Conservation (phyloP, 2,329 filamentous ascomycete genomes). For the Sporothrix schenckii region DNA sequence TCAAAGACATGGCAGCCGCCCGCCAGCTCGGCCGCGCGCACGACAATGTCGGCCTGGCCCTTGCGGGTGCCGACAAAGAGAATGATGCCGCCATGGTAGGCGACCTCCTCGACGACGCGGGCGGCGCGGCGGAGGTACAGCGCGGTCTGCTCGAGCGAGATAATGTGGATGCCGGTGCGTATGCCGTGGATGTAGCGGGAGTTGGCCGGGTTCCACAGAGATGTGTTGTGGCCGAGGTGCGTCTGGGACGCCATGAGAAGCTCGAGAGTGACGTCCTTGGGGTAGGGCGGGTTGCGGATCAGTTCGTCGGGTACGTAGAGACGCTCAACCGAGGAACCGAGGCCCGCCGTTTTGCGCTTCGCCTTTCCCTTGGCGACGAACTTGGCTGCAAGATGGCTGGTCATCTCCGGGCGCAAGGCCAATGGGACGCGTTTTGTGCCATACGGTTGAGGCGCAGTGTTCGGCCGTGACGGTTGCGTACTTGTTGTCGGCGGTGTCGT, state of each 20-base stretch:
- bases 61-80: slow-evolving; percentile 87
- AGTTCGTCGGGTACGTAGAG: slow-evolving; percentile 69
- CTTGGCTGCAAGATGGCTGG: slow-evolving; percentile 42
- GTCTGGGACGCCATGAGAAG: slow-evolving; percentile 84
- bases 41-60: slow-evolving; percentile 79
- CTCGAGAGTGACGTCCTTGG: slow-evolving; percentile 84
- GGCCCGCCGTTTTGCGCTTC: slow-evolving; percentile 49
- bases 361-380: slow-evolving; percentile 47
- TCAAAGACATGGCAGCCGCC: slow-evolving; percentile 86
- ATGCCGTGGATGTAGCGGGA: slow-evolving; percentile 92
- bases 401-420: slow-evolving; percentile 18
- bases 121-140: slow-evolving; percentile 89
- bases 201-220: slow-evolving; percentile 93
- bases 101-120: slow-evolving; percentile 86
- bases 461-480: neutral
- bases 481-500: slow-evolving; percentile 1
- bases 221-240: slow-evolving; percentile 88
- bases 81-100: slow-evolving; percentile 78
- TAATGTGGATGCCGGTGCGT: slow-evolving; percentile 86
- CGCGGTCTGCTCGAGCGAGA: slow-evolving; percentile 85
- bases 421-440: neutral
- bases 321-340: slow-evolving; percentile 55
- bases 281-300: slow-evolving; percentile 70
- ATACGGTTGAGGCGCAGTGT: neutral
- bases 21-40: slow-evolving; percentile 76